phyloP scores from a whole-genome alignment of 176 grass and related monocot genomes.

The Puya raimondii region DNA sequence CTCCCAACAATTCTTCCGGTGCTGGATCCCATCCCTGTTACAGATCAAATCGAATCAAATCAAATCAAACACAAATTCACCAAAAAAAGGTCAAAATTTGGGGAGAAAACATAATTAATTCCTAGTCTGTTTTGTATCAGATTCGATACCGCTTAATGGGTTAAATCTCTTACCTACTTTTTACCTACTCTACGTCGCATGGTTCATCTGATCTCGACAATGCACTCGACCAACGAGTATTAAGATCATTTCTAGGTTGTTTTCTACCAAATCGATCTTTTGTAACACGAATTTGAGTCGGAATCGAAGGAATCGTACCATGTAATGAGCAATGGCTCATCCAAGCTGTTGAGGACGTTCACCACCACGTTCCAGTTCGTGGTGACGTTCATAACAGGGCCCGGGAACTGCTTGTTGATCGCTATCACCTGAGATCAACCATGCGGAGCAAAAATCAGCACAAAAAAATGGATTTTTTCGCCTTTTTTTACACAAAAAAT shows the following conservation, averaged over 20 bases:
- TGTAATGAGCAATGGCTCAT: slow-evolving; percentile 77
- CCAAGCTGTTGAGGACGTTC: slow-evolving; percentile 79
- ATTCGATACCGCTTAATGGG: too few relatives aligned
- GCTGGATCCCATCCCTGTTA: slow-evolving; percentile 80
- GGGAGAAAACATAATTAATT: background rate
- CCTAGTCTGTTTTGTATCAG: too few relatives aligned
- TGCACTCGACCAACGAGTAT: too few relatives aligned
- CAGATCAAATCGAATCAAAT: slow-evolving; percentile 13
- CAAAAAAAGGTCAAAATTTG: background rate
- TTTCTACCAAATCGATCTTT: too few relatives aligned
- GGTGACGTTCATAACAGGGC: slow-evolving; percentile 63
- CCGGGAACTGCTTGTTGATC: slow-evolving; percentile 67
- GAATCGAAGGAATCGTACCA: slow-evolving; percentile 29
- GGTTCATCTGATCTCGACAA: too few relatives aligned
- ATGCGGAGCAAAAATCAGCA: background rate
- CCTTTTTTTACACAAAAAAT: background rate
- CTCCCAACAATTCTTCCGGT: slow-evolving; percentile 86
- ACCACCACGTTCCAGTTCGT: slow-evolving; percentile 74
- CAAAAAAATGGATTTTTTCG: background rate
- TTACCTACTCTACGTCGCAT: too few relatives aligned
- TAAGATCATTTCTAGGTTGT: too few relatives aligned
- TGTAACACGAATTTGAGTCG: background rate
- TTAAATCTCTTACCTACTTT: too few relatives aligned
- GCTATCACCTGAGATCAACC: slow-evolving; percentile 43
- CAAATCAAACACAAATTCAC: slow-evolving; percentile 11